Evolutionary conservation across 2,329 filamentous ascomycete species (phyloP), one percentile per base, ranked within the genome.

Genomic region (Onygenales sp.): DNA sequence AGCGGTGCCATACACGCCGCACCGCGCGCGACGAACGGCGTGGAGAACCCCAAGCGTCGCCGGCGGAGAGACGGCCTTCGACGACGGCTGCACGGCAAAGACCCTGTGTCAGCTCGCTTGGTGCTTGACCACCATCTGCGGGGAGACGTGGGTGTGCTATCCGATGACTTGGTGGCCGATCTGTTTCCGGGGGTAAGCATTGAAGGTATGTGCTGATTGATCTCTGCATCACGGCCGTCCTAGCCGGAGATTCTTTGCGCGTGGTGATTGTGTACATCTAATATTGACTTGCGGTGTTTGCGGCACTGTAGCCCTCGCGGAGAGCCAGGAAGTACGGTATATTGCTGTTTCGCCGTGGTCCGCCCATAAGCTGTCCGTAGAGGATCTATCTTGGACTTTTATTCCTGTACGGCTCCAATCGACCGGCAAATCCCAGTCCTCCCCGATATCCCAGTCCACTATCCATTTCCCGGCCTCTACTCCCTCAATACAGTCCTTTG

Each of bases 61-160:
- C 69, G 75, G 54, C 74, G 75, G 63, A 75, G 78, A 57, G 61
- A 60, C 13, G 57, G 64, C 11, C 67, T 11, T 33, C 14, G 74
- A 59, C 70, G 74, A 53, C 68, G 73, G 52, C 74, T 64, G 54
- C 65, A 63, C 49, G 67, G 93, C 67, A 90, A 87, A 68, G 79
- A 86, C 6, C 80, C 91, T 43, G 78, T 95, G 54, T 80, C 87
- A 54, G 91, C 89, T 53, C 84, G 87, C 54, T 77, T 97, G 49
- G 80, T 94, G 39, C 81, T 96, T 53, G 90, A 95, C 69, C 87
- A 90, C 65, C 85, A 87, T 67, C 78, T 95, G 62, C 88, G 86
- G 70, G 88, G 88, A 51, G 88, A 95, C 65, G 79, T 91, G 57
- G 93, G 90, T 58, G 81, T 93, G 58, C 71, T 97, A 51, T 95